Evolutionary conservation across 768 basidiomycete genomes (phyloP), one percentile per base, ranked within the genome.

Genomic region (Tylopilus balloui): DNA sequence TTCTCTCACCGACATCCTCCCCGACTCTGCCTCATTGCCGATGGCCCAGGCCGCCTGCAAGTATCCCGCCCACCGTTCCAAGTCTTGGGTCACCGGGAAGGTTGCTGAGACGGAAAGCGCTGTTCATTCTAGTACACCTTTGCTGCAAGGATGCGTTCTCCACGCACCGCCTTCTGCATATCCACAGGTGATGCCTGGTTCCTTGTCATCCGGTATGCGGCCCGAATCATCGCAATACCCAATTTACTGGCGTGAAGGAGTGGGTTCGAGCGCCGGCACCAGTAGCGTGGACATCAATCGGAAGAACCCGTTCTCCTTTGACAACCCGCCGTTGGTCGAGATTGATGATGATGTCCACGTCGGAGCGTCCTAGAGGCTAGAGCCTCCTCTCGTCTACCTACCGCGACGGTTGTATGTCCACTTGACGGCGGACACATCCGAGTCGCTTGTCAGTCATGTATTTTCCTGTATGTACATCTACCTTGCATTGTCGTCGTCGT

Each of bases 151-250:
- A 17, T n/a, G 43, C 8, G 38, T 63, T 29, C 50, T 51, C 23
- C 64, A 47, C 19, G 63, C 63, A 17, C 61, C 61, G 12, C 38
- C 42, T 25, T 61, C 55, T 29, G 59, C 57, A 14, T 66, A 65
- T 48, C 63, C 63, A 2, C 59, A 64, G 32, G 42, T 53, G 15
- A 65, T 65, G 63, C 63, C 63, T 15, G 63, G 63, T 23, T 53
- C 61, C 19, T 45, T 65, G 20, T 50, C 56, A 17, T 28, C 53
- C n/a, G 12, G 15, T 34, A 12, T 14, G 12, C 38, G 17, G n/a
- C 4, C 20, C 21, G 48, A 42, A 27, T 28, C 31, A 8, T 25
- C 17, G 32, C 47, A 37, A 45, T 32, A 23, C 19, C 20, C 44
- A 11, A 28, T 6, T 32, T 6, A 17, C 29, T 12, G 37, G 42